A percentile compares a stretch with the other conserved stretches of the same genome.
phyloP scores from a whole-genome alignment of 371 early-diverging fungal genomes.

The Mortierella sp. region DNA sequence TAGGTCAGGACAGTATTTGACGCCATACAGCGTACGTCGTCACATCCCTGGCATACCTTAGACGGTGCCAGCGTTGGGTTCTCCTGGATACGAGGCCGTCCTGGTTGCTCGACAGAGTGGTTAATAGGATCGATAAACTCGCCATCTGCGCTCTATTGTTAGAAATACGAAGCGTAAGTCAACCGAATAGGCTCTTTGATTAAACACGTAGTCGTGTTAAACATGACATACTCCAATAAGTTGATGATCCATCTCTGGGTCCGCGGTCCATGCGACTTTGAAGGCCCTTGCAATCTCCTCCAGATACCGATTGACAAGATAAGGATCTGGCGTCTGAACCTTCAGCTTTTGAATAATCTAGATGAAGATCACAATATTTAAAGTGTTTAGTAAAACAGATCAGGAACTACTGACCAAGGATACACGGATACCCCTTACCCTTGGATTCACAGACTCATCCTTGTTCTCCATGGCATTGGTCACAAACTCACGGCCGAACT shows the following conservation, averaged over 20 bases:
- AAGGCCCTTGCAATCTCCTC: conserved; percentile 89
- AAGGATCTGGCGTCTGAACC: conserved; percentile 81
- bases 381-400: no score
- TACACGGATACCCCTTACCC: conserved; percentile 62
- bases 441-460: conserved; percentile 79
- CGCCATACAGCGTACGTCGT: not conserved
- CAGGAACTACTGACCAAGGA: no score
- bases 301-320: conserved; percentile 87
- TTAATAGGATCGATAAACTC: conserved; percentile 44
- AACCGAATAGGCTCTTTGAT: not conserved
- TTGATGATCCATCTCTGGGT: conserved; percentile 56
- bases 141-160: conserved; percentile 35
- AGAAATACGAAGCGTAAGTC: conserved; percentile 11
- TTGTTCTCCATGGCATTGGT: conserved; percentile 79
- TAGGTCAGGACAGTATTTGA: not conserved
- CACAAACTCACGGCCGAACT: conserved; percentile 89
- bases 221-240: conserved; percentile 38
- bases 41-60: not conserved
- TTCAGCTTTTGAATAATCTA: conserved; percentile 86
- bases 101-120: conserved; percentile 25
- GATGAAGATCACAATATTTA: no score
- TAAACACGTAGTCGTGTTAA: not conserved
- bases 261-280: conserved; percentile 78
- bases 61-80: not conserved
- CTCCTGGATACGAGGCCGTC: conserved; percentile 23